These are phyloP conservation scores for Leucocoprinus leucothites DNA, from an alignment of 768 basidiomycete species.

Conservation along the genomic window DNA sequence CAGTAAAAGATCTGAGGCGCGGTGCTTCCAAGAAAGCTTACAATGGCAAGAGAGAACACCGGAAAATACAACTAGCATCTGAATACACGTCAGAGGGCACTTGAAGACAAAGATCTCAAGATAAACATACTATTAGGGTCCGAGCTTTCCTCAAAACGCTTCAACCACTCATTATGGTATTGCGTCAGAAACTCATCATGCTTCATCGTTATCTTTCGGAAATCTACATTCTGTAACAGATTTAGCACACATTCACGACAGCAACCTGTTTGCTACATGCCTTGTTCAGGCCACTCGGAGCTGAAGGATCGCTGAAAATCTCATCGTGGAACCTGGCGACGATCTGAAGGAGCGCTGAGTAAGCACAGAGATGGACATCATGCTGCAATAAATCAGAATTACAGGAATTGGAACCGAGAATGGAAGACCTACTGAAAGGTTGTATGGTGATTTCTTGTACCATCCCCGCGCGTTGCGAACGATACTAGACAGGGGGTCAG, in stretches of 20 bases:
- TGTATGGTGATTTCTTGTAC: constrained; percentile 69
- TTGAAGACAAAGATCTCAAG: background rate
- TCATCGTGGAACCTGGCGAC: constrained; percentile 75
- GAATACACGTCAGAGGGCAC: background rate
- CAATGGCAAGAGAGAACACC: constrained; percentile 72
- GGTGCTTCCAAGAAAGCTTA: constrained; percentile 31
- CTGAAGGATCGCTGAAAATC: constrained; percentile 67
- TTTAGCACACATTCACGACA: background rate
- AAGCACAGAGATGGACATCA: constrained; percentile 74
- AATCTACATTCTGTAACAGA: constrained; percentile 54
- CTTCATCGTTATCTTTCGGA: constrained; percentile 56
- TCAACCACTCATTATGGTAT: constrained; percentile 68
- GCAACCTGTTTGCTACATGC: constrained; percentile 27
- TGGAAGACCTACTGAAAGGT: constrained; percentile 41
- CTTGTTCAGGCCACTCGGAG: constrained; percentile 70
- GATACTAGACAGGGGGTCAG: constrained; percentile 35
- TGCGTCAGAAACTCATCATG: constrained; percentile 56
- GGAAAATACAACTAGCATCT: constrained; percentile 62
- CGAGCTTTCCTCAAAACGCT: constrained; percentile 55
- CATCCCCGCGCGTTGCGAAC: constrained; percentile 71
- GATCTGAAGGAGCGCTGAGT: constrained; percentile 66
- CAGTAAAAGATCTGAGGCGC: background rate
- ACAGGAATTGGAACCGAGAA: background rate
- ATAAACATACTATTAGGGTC: constrained; percentile 48
- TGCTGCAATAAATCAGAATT: constrained; percentile 39